Evolutionary conservation across 2,329 filamentous ascomycete genomes (phyloP).

Genomic region (Huntiella decipiens): DNA sequence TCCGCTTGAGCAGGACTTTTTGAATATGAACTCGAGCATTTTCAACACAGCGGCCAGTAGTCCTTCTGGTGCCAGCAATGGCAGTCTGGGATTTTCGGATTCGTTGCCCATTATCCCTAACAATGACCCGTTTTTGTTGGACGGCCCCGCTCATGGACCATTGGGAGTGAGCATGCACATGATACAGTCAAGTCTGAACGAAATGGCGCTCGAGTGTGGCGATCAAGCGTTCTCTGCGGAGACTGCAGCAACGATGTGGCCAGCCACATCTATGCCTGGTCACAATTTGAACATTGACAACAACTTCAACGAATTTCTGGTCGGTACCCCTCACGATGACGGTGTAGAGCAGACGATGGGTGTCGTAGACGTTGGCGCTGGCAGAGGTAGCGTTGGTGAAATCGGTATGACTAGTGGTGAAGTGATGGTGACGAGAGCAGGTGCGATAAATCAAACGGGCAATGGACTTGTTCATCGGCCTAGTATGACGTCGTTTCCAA

Average conservation of each 20-base stretch:
- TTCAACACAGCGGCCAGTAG: conserved; percentile 67
- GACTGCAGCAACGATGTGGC: conserved; percentile 40
- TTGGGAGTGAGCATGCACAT: conserved; percentile 61
- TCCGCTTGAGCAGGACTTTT: conserved; percentile 3
- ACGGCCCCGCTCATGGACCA: conserved; percentile 3
- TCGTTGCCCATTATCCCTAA: conserved; percentile 9
- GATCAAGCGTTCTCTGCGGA: conserved; percentile 10
- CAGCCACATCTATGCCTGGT: conserved; percentile 39
- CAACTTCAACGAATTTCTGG: conserved; percentile 11
- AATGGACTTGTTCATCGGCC: background rate
- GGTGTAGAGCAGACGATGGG: background rate
- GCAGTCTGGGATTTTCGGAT: conserved; percentile 48
- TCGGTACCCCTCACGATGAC: conserved; percentile 8
- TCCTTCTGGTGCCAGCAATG: conserved; percentile 86
- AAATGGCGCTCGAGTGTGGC: conserved; percentile 30
- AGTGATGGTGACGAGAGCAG: background rate
- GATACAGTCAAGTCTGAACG: conserved; percentile 67
- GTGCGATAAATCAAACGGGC: background rate
- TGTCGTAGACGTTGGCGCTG: background rate
- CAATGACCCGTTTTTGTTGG: conserved; percentile 9
- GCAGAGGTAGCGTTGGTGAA: background rate
- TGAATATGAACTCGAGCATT: conserved; percentile 1
- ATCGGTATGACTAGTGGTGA: background rate
- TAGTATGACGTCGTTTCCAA: background rate
- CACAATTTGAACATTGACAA: conserved; percentile 8